Base-by-base conservation (phyloP, 1,284 basidiomycete species). In the Leccinum huronense region DNA sequence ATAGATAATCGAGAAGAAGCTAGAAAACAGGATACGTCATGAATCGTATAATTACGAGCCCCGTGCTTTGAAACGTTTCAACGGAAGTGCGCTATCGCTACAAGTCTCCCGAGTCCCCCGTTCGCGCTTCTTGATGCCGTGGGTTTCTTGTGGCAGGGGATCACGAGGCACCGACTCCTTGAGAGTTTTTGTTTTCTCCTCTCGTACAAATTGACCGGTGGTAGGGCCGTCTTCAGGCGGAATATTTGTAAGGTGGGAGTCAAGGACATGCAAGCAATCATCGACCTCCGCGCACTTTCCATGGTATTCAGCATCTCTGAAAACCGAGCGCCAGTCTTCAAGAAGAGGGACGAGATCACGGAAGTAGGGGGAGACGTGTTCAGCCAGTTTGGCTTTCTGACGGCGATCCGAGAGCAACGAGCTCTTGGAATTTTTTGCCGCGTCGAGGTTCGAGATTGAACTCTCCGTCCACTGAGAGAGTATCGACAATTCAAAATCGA, bases 301-400 rank as follows among this genome's bases (percentile, higher is more conserved):
- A 51, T 51, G 48, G 48, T 48, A 48, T n/a, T 48, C 45, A n/a
- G 45, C 45, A 48, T 48, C 45, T n/a, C 45, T 48, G 45, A 48
- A 48, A 19, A 48, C 23, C 23, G 23, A 6, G 27, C 27, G 27
- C 51, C 27, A 53, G 10, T 53, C 51, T 9, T 27, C 51, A 23
- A 53, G 51, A 30, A 53, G 51, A 27, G 51, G 51, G 27, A 30
- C 27, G 11, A 53, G 51, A 10, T 27, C 51, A 30, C 14, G 10
- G 51, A 53, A 53, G 27, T 53, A 53, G 11, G 10, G 51, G 6
- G 14, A 11, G 10, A 53, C 14, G 11, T 53, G 27, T 3, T 53
- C 51, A 27, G 13, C 51, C 5, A 53, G 27, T 4, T n/a, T n/a
- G 8, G 27, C 10, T 13, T 53, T 30, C 1, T 53, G 27, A 51